These are phyloP conservation scores for Excoecaria cochinchinensis DNA, from an alignment of 345 rosid genomes.

Conservation along the genomic window DNA sequence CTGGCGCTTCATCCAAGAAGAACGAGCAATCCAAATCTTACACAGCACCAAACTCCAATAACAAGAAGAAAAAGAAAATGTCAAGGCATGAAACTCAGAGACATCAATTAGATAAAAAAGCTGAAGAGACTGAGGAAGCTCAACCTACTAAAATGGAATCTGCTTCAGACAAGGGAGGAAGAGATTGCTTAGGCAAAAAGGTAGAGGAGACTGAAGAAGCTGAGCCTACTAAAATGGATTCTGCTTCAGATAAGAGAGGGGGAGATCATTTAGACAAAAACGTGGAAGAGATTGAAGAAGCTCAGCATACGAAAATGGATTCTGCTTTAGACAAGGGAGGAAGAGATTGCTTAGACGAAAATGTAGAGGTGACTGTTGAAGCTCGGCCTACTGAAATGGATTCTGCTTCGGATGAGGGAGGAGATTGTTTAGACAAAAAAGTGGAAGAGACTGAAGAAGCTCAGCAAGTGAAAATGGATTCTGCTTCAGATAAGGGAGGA, in stretches of 20 bases:
- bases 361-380: neutral
- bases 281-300: neutral
- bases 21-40: constrained; percentile 29
- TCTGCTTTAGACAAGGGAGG: neutral
- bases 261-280: no score
- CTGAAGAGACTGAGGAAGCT: constrained; percentile 23
- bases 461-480: constrained; percentile 6
- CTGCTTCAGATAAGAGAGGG: no score
- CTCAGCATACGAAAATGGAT: neutral
- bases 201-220: neutral
- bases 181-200: neutral
- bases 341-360: neutral
- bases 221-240: neutral
- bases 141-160: constrained; percentile 19
- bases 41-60: constrained; percentile 15
- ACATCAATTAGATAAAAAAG: constrained; percentile 18
- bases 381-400: neutral
- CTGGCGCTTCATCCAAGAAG: constrained; percentile 25
- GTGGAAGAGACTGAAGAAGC: neutral
- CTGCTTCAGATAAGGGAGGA: constrained; percentile 48
- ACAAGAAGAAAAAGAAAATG: constrained; percentile 16
- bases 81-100: constrained; percentile 24
- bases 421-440: neutral
- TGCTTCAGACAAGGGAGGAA: neutral
- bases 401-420: neutral